Conservation (phyloP, 2,329 filamentous ascomycete species). For the Thermothelomyces thermophilus region DNA sequence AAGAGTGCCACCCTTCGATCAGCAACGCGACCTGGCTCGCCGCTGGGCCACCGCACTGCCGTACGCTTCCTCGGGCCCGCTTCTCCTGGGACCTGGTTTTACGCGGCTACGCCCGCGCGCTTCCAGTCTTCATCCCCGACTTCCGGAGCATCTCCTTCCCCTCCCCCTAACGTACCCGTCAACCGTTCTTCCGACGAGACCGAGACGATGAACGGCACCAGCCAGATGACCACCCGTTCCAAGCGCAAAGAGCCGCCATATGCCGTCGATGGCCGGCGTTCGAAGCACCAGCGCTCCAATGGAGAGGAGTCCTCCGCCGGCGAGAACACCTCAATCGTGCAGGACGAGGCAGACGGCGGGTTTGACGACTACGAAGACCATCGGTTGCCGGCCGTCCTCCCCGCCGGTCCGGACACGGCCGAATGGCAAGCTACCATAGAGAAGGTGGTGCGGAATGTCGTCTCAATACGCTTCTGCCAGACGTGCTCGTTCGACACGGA, state of each 20-base stretch:
- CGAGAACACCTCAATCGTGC: conserved; percentile 43
- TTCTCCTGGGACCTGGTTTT: background rate
- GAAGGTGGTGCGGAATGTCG: conserved; percentile 86
- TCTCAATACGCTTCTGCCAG: conserved; percentile 98
- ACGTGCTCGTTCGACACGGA: conserved; percentile 99
- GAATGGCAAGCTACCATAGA: conserved; percentile 92
- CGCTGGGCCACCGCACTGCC: background rate
- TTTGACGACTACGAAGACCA: conserved; percentile 35
- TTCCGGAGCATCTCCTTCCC: background rate
- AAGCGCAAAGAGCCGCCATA: conserved; percentile 47
- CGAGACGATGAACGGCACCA: conserved; percentile 25
- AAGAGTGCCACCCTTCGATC: background rate
- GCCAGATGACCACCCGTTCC: conserved; percentile 28
- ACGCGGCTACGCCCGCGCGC: background rate
- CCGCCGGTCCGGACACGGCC: conserved; percentile 27
- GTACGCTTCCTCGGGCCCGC: background rate
- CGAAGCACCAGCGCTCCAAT: conserved; percentile 37
- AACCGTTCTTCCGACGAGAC: background rate
- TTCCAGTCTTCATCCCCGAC: background rate
- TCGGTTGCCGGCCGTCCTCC: conserved; percentile 27
- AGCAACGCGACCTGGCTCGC: background rate
- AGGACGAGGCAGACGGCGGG: conserved; percentile 37
- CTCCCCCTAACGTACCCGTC: background rate
- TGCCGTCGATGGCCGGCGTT: conserved; percentile 35
- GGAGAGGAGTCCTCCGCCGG: conserved; percentile 45